A percentile compares a stretch with the other conserved stretches of the same genome.
Conservation (phyloP, 768 basidiomycete genomes). For the Termitomyces heimii region DNA sequence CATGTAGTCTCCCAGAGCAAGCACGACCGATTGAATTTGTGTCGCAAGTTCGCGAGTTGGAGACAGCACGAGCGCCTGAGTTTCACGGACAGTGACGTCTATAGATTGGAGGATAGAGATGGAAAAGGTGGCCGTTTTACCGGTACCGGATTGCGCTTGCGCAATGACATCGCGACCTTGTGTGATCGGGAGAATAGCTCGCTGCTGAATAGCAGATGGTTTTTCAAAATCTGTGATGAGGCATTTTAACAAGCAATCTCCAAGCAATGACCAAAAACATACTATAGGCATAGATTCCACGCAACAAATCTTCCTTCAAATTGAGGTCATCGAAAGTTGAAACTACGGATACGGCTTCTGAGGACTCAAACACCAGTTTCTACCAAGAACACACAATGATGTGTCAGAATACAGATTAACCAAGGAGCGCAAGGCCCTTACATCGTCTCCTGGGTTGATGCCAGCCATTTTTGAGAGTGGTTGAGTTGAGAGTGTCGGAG, state of each 20-base stretch:
- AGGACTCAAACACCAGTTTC: slow-evolving; percentile 96
- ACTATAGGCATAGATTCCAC: slow-evolving; percentile 99
- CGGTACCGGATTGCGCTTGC: slow-evolving; percentile 97
- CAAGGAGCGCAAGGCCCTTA: slow-evolving; percentile 23
- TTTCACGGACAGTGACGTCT: slow-evolving; percentile 91
- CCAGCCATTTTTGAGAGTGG: slow-evolving; percentile 62
- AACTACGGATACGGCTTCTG: slow-evolving; percentile 84
- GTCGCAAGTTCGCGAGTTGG: slow-evolving; percentile 98
- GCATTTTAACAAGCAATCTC: not conserved
- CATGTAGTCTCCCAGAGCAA: slow-evolving; percentile 98
- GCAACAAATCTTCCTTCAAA: slow-evolving; percentile 90
- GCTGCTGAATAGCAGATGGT: slow-evolving; percentile 97
- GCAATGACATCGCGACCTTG: slow-evolving; percentile 98
- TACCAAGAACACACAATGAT: slow-evolving; percentile 19
- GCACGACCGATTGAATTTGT: slow-evolving; percentile 97
- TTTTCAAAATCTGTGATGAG: slow-evolving; percentile 77
- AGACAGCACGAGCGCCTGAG: slow-evolving; percentile 93
- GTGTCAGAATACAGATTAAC: slow-evolving; percentile 4
- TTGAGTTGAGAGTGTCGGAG: slow-evolving; percentile 47
- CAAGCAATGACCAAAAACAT: slow-evolving; percentile 18
- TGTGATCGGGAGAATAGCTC: slow-evolving; percentile 93
- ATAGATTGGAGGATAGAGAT: slow-evolving; percentile 98
- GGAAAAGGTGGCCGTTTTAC: slow-evolving; percentile 99
- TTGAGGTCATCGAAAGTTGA: slow-evolving; percentile 88
- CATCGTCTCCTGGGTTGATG: slow-evolving; percentile 84